A percentile compares a stretch with the other conserved stretches of the same genome.
These are phyloP conservation scores for Trichoderma atroviride DNA, from an alignment of 2,329 filamentous ascomycete species.

Conservation along the genomic window DNA sequence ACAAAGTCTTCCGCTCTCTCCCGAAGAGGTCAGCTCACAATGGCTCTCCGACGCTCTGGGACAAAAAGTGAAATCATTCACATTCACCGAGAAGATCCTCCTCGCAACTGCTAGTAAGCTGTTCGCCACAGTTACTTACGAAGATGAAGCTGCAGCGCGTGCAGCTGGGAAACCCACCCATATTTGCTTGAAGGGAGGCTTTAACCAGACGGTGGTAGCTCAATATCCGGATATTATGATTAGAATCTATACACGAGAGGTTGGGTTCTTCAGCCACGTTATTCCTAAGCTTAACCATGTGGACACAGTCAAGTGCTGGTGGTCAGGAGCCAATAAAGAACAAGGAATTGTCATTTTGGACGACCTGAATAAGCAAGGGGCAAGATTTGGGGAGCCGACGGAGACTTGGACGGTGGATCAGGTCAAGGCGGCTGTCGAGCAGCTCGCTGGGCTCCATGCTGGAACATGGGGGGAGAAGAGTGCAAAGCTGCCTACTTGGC, in stretches of 20 bases:
- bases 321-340: background rate
- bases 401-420: slow-evolving; percentile 2
- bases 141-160: background rate
- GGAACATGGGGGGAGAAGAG: slow-evolving; percentile 11
- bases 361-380: background rate
- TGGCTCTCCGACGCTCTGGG: background rate
- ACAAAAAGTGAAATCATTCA: slow-evolving; percentile 3
- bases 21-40: background rate
- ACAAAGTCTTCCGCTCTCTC: background rate
- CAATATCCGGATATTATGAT: slow-evolving; percentile 9
- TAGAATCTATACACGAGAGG: slow-evolving; percentile 2
- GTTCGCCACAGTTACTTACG: slow-evolving; percentile 4
- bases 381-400: slow-evolving; percentile 1
- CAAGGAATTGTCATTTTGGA: slow-evolving; percentile 2
- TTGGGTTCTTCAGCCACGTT: slow-evolving; percentile 4
- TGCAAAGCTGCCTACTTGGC: background rate
- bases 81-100: slow-evolving; percentile 1
- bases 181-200: slow-evolving; percentile 3
- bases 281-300: background rate
- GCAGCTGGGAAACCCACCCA: background rate
- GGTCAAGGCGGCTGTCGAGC: slow-evolving; percentile 5
- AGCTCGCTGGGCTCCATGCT: slow-evolving; percentile 8
- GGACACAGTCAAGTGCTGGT: background rate
- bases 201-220: slow-evolving; percentile 10
- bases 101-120: slow-evolving; percentile 15